Evolutionary conservation across 352 stramenopile genomes (phyloP).

Genomic region (Phytophthora foliorum): DNA sequence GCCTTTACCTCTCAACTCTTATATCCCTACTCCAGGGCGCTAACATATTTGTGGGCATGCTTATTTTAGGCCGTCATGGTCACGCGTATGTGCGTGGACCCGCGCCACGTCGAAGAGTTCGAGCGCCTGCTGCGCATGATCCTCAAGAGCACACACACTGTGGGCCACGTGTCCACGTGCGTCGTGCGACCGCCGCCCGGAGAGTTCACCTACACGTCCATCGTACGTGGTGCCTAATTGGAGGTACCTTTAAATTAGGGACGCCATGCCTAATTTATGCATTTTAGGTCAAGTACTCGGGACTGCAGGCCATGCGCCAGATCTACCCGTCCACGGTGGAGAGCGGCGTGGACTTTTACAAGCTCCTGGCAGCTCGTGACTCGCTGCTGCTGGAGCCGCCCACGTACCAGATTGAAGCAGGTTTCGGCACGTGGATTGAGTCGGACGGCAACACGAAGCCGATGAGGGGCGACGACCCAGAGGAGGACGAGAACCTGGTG

Average conservation of each 20-base stretch:
- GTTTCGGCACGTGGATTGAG: constrained; percentile 88
- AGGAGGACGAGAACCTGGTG: constrained; percentile 74
- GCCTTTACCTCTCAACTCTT: constrained; percentile 5
- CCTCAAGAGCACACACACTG: constrained; percentile 83
- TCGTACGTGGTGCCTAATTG: constrained; percentile 60
- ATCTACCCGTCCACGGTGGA: constrained; percentile 78
- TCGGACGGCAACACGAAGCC: constrained; percentile 83
- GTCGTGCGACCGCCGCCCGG: constrained; percentile 79
- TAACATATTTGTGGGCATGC: background rate
- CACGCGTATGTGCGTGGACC: constrained; percentile 83
- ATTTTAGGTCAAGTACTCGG: constrained; percentile 82
- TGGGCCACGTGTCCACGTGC: constrained; percentile 84
- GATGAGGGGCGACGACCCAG: constrained; percentile 75
- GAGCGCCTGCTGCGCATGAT: constrained; percentile 82
- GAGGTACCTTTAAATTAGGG: constrained; percentile 8
- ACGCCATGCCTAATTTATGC: constrained; percentile 2
- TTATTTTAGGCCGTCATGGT: constrained; percentile 77
- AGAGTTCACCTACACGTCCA: constrained; percentile 86
- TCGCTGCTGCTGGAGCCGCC: constrained; percentile 81
- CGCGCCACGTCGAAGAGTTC: constrained; percentile 81
- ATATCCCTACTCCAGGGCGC: background rate
- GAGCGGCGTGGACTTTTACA: constrained; percentile 80
- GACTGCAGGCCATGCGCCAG: constrained; percentile 73
- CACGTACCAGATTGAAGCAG: constrained; percentile 87
- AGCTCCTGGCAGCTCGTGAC: constrained; percentile 76